Base-by-base conservation (phyloP, 257 asterid genomes). In the Perilla frutescens region DNA sequence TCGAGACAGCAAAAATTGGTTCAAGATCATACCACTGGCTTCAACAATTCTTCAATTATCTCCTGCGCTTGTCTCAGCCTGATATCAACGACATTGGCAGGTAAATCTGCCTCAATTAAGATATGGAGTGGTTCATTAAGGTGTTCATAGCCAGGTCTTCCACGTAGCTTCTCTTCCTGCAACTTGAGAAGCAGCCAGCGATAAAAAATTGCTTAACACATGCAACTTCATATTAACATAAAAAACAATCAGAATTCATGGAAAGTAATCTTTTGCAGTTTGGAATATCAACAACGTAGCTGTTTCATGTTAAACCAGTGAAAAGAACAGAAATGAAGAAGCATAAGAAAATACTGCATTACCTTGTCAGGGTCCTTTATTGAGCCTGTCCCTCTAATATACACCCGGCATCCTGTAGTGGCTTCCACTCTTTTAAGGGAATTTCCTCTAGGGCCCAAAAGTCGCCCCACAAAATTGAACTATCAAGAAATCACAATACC, bases 401-500 rank as follows among this genome's bases (percentile, higher is more conserved):
- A 95, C 41, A 95, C 99, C 47, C 99, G 98, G 73, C 99, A 95
- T 14, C 99, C 98, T 39, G 99, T 92, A 62, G 96, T 90, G 73
- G 86, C 93, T 83, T 95, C 99, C 76, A 95, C 99, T 74, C 98
- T 84, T 76, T 95, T 95, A 87, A 92, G 79, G 53, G 99, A 95
- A 85, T 95, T 95, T 40, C 98, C 99, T 79, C 98, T 84, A 74
- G 99, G 98, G 14, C 98, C 99, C 90, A 95, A 77, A 68, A 95
- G 98, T 40, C 98, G 91, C 53, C 99, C 99, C 43, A 95, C 98
- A 78, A 95, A 95, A 87, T 95, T 91, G 89, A 90, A 93, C 97
- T 90, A 62, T 31, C 45, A 77, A 77, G 66, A 68, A 76, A 76
- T 55, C 40, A 56, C 39, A 70, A 60, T 59, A 20, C 13, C 39